These are phyloP conservation scores for Oryza longistaminata DNA, from an alignment of 176 grass and related monocot genomes.

Conservation along the genomic window DNA sequence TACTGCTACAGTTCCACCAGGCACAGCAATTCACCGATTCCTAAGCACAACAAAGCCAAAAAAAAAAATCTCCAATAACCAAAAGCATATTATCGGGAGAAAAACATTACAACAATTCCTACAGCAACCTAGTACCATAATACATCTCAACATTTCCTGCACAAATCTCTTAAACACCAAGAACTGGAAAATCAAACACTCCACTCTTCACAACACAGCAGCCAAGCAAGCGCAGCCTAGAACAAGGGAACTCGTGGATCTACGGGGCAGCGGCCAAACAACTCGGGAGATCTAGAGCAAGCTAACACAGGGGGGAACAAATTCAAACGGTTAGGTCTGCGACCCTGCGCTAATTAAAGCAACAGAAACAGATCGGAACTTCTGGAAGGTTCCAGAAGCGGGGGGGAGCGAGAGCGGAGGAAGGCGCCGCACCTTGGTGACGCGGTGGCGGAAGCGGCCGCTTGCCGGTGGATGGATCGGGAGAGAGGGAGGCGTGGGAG, in stretches of 20 bases:
- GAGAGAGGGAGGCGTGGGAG: background rate
- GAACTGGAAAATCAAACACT: background rate
- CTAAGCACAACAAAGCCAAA: background rate
- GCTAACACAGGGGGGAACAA: background rate
- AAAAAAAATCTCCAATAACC: background rate
- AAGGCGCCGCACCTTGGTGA: background rate
- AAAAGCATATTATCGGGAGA: background rate
- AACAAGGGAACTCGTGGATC: slow-evolving; percentile 4
- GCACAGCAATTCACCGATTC: background rate
- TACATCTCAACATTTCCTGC: too few species aligned
- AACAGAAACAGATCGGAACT: background rate
- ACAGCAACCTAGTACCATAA: too few species aligned
- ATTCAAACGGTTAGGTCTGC: background rate
- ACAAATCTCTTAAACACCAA: too few species aligned
- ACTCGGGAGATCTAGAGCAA: slow-evolving; percentile 29
- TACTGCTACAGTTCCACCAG: background rate
- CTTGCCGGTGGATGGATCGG: slow-evolving; percentile 9
- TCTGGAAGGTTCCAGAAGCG: slow-evolving; percentile 21
- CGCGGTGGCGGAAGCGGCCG: background rate
- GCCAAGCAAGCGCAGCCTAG: background rate
- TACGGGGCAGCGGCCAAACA: background rate
- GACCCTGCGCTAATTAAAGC: too few species aligned
- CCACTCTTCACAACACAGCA: background rate
- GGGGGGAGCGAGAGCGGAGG: background rate
- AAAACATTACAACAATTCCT: background rate